phyloP scores from a whole-genome alignment of 2,329 filamentous ascomycete genomes.

The Exophiala lecanii-corni region DNA sequence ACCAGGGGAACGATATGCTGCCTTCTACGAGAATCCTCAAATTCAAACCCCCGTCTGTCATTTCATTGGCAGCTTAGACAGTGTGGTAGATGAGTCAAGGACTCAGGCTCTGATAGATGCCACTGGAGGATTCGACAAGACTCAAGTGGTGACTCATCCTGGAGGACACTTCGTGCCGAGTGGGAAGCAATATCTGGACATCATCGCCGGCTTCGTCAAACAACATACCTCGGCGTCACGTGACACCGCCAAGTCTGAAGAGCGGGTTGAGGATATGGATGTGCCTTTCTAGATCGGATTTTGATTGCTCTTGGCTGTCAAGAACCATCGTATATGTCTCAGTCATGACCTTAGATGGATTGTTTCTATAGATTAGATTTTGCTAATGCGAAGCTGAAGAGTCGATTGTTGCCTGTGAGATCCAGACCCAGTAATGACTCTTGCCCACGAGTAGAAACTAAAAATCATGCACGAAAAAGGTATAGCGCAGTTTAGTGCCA shows the following conservation, averaged over 20 bases:
- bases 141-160: conserved; percentile 65
- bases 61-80: conserved; percentile 77
- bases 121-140: conserved; percentile 53
- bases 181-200: conserved; percentile 73
- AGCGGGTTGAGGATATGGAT: conserved; percentile 64
- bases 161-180: conserved; percentile 88
- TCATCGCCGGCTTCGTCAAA: conserved; percentile 65
- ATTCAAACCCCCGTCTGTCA: conserved; percentile 76
- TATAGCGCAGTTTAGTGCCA: conserved; percentile 11
- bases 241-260: conserved; percentile 43
- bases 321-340: too few species aligned
- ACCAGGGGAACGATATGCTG: conserved; percentile 56
- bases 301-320: background rate
- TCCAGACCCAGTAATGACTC: background rate
- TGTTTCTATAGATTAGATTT: too few species aligned
- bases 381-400: too few species aligned
- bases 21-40: conserved; percentile 65
- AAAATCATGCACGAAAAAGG: background rate
- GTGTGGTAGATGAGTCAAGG: conserved; percentile 75
- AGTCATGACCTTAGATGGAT: too few species aligned
- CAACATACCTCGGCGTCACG: conserved; percentile 43
- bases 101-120: conserved; percentile 63
- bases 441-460: background rate
- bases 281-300: conserved; percentile 52
- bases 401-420: too few species aligned